phyloP scores from a whole-genome alignment of 2,329 filamentous ascomycete species.

The Onygenales sp. region DNA sequence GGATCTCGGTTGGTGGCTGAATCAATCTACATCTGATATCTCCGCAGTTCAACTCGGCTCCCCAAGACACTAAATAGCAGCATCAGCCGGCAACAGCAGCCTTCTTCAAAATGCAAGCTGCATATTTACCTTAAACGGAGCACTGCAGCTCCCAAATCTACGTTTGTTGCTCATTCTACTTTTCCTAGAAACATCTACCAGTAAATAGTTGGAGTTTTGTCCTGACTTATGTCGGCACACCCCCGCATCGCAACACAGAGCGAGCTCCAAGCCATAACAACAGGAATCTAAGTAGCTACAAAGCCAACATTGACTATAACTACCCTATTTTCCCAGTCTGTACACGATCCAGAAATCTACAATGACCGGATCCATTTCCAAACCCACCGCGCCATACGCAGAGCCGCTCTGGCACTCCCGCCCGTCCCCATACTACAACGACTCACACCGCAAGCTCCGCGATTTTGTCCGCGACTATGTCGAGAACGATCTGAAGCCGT shows the following conservation, averaged over 20 bases:
- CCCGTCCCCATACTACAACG: constrained; percentile 50
- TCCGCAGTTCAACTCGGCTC: neutral
- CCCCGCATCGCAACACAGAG: no score
- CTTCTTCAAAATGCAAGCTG: neutral
- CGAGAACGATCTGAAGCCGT: constrained; percentile 48
- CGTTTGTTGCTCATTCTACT: no score
- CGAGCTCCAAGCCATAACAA: no score
- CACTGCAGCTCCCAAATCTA: no score
- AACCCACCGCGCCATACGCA: constrained; percentile 21
- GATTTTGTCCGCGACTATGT: constrained; percentile 50
- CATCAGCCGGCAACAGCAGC: neutral
- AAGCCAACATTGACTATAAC: neutral
- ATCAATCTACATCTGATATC: neutral
- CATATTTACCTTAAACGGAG: neutral
- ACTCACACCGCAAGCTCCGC: constrained; percentile 50
- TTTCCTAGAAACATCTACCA: no score
- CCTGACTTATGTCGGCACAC: no score
- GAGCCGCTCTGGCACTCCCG: constrained; percentile 40
- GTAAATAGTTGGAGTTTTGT: no score
- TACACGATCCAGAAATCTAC: neutral
- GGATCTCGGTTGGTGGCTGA: neutral
- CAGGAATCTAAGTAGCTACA: neutral
- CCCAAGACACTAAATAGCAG: neutral
- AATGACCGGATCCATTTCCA: neutral
- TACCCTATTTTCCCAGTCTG: neutral